Base-by-base conservation (phyloP, 179 eudicot genomes). In the Pouteria campechiana region DNA sequence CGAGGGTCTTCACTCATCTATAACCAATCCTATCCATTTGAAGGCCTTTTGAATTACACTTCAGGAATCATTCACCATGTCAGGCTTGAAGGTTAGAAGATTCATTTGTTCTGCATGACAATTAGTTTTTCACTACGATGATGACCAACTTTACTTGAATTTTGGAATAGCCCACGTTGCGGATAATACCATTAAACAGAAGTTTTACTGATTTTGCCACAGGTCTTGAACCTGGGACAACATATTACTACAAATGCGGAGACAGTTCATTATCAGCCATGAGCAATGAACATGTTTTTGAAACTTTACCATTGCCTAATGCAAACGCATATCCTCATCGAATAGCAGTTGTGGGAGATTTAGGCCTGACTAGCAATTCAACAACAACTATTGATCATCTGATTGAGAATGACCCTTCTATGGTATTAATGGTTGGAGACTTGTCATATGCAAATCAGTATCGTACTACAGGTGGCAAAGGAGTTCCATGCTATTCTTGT, bases 61-160 rank as follows among this genome's bases (percentile, higher is more conserved):
- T 87, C 96, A 47, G 94, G 90, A 16, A 83, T 83, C 50, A 79
- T 87, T 51, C 96, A 87, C 66, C 96, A 87, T 68, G 96, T 79
- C 20, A 74, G 45, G 50, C 61, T 87, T 63, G 75, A 79, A 62
- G 96, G 96, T 87, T 62, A 59, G 35, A 17, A 30, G 33, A n/a
- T n/a, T n/a, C n/a, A n/a, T n/a, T n/a, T n/a, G n/a, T n/a, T 47
- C 21, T 44, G 1, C n/a, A 36, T 13, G 44, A 50, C 38, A n/a
- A n/a, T n/a, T n/a, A n/a, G n/a, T n/a, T n/a, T n/a, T n/a, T n/a
- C n/a, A n/a, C n/a, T n/a, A n/a, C n/a, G n/a, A n/a, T n/a, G n/a
- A n/a, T n/a, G n/a, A n/a, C n/a, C n/a, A n/a, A n/a, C n/a, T n/a
- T n/a, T n/a, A n/a, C n/a, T n/a, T n/a, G n/a, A n/a, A n/a, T n/a